Evolutionary conservation across 2,329 filamentous ascomycete genomes (phyloP), one percentile per base, ranked within the genome.

Genomic region (Aspergillus sp.): DNA sequence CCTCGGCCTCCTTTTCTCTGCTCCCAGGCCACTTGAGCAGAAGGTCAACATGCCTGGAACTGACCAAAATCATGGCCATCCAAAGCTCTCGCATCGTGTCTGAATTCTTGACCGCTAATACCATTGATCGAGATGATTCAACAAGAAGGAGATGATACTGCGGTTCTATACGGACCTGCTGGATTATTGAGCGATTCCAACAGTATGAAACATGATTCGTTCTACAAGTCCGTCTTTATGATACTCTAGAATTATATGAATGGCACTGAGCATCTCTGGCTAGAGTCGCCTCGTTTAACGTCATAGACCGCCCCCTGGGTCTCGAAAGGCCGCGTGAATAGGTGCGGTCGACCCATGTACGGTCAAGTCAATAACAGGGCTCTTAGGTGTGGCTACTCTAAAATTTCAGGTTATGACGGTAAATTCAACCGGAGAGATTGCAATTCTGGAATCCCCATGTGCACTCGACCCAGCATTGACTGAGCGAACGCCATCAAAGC

Each of bases 211-310:
- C 89, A 33, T 86, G 91, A 87, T 89, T 74, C 57, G 74, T 68
- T 30, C 15, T n/a, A 20, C 22, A 17, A 8, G 22, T 41, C 20
- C n/a, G 27, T 19, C 22, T 15, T 22, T 7, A 5, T n/a, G 20
- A 17, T 49, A 39, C 13, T 37, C n/a, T 20, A 11, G 41, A 33
- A 42, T 7, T 12, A 15, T 50, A 55, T 22, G 12, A 89, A 87
- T 68, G 85, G 91, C 49, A 92, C 93, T 62, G 89, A 93, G 69
- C 86, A 91, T 61, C 88, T 93, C 57, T 93, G 90, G 90, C 89
- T 91, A 70, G 81, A 83, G 62, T 83, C 9, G 15, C 6, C 34
- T 37, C 13, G n/a, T 37, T 37, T 5, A n/a, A 6, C 5, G 34
- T 13, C 11, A 9, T 30, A 30, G 3, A 30, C 9, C 27, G 9